Conservation (phyloP, 306 rosid species). For the Lathyrus aphaca region DNA sequence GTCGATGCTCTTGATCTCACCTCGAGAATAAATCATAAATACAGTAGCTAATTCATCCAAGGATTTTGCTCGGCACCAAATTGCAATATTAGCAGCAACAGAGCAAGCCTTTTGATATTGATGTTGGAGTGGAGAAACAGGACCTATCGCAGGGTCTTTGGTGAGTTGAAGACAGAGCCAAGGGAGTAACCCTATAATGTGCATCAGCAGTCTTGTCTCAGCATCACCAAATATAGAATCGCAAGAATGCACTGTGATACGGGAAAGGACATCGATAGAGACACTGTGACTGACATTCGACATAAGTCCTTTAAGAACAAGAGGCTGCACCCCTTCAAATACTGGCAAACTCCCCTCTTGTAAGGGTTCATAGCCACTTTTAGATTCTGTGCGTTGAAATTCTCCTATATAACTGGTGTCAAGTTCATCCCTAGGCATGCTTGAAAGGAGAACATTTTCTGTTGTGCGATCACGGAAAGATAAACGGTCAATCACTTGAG, state of each 20-base stretch:
- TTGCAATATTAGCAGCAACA: constrained; percentile 81
- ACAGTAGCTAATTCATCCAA: constrained; percentile 88
- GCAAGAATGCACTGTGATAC: constrained; percentile 91
- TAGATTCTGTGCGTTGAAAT: constrained; percentile 82
- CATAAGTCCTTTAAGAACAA: constrained; percentile 95
- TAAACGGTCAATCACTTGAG: constrained; percentile 91
- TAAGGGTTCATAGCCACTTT: constrained; percentile 73
- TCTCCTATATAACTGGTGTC: constrained; percentile 66
- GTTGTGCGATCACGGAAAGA: constrained; percentile 93
- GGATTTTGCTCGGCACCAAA: constrained; percentile 95
- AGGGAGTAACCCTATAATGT: constrained; percentile 94
- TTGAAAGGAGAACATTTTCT: constrained; percentile 97
- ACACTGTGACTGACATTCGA: constrained; percentile 90
- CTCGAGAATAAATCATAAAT: constrained; percentile 79
- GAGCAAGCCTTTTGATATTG: constrained; percentile 92
- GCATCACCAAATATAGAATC: constrained; percentile 95
- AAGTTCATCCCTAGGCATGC: constrained; percentile 97
- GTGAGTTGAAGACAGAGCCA: constrained; percentile 98
- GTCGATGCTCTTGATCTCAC: constrained; percentile 80
- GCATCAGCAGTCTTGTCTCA: constrained; percentile 96
- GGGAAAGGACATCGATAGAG: constrained; percentile 89
- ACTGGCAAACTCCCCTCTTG: constrained; percentile 80
- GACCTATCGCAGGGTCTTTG: constrained; percentile 75
- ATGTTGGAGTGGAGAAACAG: constrained; percentile 86
- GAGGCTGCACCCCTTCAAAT: constrained; percentile 98